Conservation (phyloP, 768 basidiomycete genomes). For the Podaxis sp. region DNA sequence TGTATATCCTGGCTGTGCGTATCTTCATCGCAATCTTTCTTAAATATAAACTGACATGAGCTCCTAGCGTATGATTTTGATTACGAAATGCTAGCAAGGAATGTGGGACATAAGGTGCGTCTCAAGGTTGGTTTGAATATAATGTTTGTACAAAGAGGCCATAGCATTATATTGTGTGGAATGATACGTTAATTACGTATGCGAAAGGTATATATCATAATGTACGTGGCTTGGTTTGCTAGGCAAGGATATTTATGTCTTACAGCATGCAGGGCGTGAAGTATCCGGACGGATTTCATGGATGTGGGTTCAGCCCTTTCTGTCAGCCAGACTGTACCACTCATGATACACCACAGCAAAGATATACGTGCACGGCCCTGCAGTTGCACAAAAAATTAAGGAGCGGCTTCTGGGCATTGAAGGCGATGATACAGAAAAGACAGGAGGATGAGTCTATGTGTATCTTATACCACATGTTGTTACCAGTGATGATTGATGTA, state of each 20-base stretch:
- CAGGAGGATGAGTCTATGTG: neutral
- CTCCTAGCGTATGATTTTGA: constrained; percentile 37
- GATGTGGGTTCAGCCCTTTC: constrained; percentile 6
- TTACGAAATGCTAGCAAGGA: constrained; percentile 41
- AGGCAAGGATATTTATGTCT: neutral
- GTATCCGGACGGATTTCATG: constrained; percentile 31
- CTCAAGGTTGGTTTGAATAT: neutral
- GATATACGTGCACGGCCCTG: constrained; percentile 65
- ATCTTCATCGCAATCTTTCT: neutral
- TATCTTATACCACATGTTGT: neutral
- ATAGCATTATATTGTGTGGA: constrained; percentile 68
- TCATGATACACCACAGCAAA: neutral
- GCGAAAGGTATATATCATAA: constrained; percentile 30
- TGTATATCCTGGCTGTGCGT: constrained; percentile 55
- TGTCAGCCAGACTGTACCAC: neutral
- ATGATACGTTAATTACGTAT: constrained; percentile 53
- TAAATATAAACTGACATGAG: neutral
- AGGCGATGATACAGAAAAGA: constrained; percentile 2
- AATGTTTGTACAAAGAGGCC: neutral
- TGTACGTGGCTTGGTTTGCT: constrained; percentile 16
- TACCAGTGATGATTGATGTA: too few species aligned
- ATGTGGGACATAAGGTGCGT: constrained; percentile 40
- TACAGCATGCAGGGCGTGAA: constrained; percentile 63
- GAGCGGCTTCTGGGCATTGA: constrained; percentile 38
- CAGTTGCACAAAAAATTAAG: constrained; percentile 58